Conservation (phyloP, 2,329 filamentous ascomycete species). For the Colletotrichum lupini region DNA sequence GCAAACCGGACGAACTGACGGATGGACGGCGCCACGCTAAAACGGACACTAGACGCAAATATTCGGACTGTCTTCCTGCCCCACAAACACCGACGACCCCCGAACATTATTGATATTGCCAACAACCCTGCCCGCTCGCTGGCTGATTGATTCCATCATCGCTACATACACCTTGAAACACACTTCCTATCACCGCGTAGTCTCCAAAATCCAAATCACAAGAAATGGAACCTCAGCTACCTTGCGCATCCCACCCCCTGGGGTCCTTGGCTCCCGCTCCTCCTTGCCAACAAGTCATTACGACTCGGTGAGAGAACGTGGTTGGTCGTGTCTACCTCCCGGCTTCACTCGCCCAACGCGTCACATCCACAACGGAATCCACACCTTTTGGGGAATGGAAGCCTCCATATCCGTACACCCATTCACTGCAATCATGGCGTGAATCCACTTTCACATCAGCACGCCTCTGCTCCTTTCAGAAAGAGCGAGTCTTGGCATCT, state of each 20-base stretch:
- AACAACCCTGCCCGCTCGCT: background rate
- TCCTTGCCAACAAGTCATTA: background rate
- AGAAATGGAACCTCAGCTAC: background rate
- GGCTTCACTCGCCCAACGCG: constrained; percentile 15
- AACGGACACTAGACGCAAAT: background rate
- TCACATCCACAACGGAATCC: background rate
- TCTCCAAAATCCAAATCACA: background rate
- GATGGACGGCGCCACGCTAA: background rate
- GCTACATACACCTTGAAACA: background rate
- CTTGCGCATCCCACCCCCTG: background rate
- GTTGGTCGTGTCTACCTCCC: background rate
- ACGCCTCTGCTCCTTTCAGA: background rate
- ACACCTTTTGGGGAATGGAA: background rate
- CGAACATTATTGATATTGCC: background rate
- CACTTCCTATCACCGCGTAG: background rate
- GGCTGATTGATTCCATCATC: background rate
- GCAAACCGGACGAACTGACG: constrained; percentile 2
- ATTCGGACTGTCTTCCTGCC: background rate
- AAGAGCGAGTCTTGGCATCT: background rate
- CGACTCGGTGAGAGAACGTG: background rate
- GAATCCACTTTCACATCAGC: background rate
- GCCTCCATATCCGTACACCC: background rate
- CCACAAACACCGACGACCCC: constrained; percentile 2
- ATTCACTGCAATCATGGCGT: constrained; percentile 30
- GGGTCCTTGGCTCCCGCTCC: background rate